Percentiles rank a stretch among this genome's conserved stretches.
These are phyloP conservation scores for Dittrichia graveolens DNA, from an alignment of 129 eudicot genomes.

Conservation along the genomic window DNA sequence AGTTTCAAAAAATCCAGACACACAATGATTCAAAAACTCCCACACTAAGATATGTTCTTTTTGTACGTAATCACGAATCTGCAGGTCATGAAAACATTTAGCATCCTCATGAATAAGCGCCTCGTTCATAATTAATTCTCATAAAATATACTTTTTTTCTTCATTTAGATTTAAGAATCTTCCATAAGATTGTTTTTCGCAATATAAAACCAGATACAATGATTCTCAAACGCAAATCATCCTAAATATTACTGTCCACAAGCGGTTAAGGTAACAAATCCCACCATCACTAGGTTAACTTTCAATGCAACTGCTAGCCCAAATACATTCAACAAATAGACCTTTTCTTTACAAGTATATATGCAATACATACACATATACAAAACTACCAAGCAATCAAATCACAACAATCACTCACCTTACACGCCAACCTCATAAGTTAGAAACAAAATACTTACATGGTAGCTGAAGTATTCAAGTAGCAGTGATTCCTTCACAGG, in stretches of 20 bases:
- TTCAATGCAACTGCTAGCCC: constrained; percentile 11
- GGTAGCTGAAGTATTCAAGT: constrained; percentile 11
- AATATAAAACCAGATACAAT: constrained; percentile 13
- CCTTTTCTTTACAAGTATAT: constrained; percentile 39
- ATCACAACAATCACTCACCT: constrained; percentile 33
- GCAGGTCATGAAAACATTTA: not conserved
- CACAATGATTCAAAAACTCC: not conserved
- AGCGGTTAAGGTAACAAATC: constrained; percentile 22
- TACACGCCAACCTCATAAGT: constrained; percentile 39
- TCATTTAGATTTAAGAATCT: not conserved
- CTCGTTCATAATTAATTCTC: not conserved
- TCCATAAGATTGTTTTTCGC: not conserved
- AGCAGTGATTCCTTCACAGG: constrained; percentile 14
- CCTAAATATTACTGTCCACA: not conserved
- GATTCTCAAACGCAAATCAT: not conserved
- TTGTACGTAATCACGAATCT: not conserved
- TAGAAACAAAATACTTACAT: constrained; percentile 26
- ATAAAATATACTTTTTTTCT: not conserved
- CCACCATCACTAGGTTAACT: constrained; percentile 5
- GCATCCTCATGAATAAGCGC: not conserved
- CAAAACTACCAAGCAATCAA: constrained; percentile 34
- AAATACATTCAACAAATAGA: constrained; percentile 14
- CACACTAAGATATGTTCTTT: not conserved
- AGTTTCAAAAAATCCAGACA: not conserved
- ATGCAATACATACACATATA: constrained; percentile 29